Percentiles rank a stretch among this genome's conserved stretches.
phyloP scores from a whole-genome alignment of 345 rosid genomes.

The Acer campestre region DNA sequence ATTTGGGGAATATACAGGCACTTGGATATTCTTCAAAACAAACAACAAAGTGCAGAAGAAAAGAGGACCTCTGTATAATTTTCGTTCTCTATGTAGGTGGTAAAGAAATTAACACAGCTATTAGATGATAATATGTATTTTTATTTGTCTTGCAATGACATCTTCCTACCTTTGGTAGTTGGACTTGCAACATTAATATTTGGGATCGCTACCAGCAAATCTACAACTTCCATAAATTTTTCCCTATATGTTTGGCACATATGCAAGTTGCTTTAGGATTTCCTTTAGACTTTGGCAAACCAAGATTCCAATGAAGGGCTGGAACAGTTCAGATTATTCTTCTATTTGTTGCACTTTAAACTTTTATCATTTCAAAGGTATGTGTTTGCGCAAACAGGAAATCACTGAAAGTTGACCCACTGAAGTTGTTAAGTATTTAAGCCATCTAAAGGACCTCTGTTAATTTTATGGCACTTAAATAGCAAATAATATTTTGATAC shows the following conservation, averaged over 20 bases:
- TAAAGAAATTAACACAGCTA: neutral
- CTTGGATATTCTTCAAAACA: neutral
- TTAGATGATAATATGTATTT: neutral
- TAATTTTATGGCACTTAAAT: neutral
- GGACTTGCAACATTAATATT: neutral
- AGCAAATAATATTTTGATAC: neutral
- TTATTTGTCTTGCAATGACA: neutral
- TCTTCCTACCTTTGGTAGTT: neutral
- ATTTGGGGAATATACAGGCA: neutral
- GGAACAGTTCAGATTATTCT: neutral
- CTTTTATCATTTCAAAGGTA: neutral
- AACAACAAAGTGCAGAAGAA: neutral
- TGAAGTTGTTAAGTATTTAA: neutral
- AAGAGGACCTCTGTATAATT: neutral
- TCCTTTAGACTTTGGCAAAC: neutral
- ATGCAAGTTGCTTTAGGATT: conserved; percentile 4
- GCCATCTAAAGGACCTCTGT: neutral
- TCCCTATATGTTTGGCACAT: neutral
- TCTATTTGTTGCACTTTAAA: neutral
- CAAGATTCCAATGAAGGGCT: neutral
- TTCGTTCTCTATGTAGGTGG: neutral
- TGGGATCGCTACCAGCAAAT: neutral
- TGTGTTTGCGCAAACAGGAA: neutral
- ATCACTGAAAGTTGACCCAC: neutral
- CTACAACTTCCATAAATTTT: neutral